Evolutionary conservation across 1,284 basidiomycete genomes (phyloP).

Genomic region (Tremellales sp.): DNA sequence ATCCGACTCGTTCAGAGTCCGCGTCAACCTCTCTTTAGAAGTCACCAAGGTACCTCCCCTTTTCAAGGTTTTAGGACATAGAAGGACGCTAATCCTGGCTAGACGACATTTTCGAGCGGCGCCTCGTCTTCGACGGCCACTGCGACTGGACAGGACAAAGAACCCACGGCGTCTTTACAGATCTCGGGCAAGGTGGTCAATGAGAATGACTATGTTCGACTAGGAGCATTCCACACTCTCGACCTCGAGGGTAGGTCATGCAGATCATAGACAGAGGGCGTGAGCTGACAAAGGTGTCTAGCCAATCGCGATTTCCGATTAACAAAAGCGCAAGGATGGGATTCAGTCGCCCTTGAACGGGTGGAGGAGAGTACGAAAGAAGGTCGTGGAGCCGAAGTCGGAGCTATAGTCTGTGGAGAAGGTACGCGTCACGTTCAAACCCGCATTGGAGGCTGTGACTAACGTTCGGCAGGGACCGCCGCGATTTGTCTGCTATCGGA

Average conservation of each 20-base stretch:
- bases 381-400: conserved; percentile 93
- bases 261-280: too few species aligned
- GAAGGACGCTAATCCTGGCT: not conserved
- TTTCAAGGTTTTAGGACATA: not conserved
- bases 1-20: conserved; percentile 82
- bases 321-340: conserved; percentile 83
- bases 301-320: conserved; percentile 87
- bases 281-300: too few species aligned
- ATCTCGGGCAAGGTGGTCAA: conserved; percentile 83
- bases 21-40: conserved; percentile 75
- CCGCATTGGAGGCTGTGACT: too few species aligned
- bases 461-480: conserved; percentile 78
- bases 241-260: conserved; percentile 65
- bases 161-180: conserved; percentile 64
- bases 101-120: conserved; percentile 64
- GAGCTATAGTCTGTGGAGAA: conserved; percentile 93
- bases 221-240: conserved; percentile 93
- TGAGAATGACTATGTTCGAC: conserved; percentile 87
- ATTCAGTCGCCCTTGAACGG: conserved; percentile 75
- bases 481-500: conserved; percentile 91
- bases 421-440: conserved; percentile 49
- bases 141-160: conserved; percentile 45
- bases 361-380: conserved; percentile 84
- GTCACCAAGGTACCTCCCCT: conserved; percentile 57
- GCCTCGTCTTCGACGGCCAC: conserved; percentile 54